These are phyloP conservation scores for Houttuynia cordata DNA, from an alignment of 164 flowering plant species.

Conservation along the genomic window DNA sequence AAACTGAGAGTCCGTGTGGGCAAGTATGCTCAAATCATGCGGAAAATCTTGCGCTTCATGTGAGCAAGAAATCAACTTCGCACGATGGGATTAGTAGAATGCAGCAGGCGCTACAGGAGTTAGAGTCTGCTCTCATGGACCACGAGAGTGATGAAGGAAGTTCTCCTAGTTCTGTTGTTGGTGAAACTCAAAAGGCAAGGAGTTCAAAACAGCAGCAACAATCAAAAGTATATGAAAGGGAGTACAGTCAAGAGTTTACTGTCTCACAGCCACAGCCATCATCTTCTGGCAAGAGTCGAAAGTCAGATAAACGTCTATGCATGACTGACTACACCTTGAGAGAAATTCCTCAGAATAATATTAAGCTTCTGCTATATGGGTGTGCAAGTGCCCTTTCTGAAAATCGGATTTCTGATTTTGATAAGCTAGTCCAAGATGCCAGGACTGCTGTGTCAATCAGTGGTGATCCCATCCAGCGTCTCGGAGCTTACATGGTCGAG, in stretches of 20 bases:
- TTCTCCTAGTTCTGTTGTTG: slow-evolving; percentile 17
- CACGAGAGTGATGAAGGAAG: slow-evolving; percentile 36
- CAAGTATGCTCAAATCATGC: slow-evolving; percentile 11
- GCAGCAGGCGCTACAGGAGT: slow-evolving; percentile 36
- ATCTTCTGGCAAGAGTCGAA: slow-evolving; percentile 14
- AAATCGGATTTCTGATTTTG: slow-evolving; percentile 6
- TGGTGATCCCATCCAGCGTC: slow-evolving; percentile 31
- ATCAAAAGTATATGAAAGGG: slow-evolving; percentile 1
- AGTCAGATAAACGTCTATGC: slow-evolving; percentile 28
- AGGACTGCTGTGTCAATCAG: slow-evolving; percentile 13
- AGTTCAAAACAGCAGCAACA: slow-evolving; percentile 14
- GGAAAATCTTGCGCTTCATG: slow-evolving; percentile 5
- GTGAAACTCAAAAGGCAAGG: slow-evolving; percentile 18
- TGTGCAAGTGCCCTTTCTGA: slow-evolving; percentile 22
- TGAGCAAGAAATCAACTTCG: slow-evolving; percentile 11
- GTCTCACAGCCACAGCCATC: slow-evolving; percentile 22
- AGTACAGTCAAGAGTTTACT: slow-evolving; percentile 6
- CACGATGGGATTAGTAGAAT: slow-evolving; percentile 25
- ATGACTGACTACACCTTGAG: slow-evolving; percentile 22
- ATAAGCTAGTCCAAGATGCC: slow-evolving; percentile 7
- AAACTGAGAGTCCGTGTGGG: slow-evolving; percentile 24
- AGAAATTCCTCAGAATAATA: slow-evolving; percentile 18
- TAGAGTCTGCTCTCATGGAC: slow-evolving; percentile 65
- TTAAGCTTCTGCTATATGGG: slow-evolving; percentile 13
- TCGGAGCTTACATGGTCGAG: slow-evolving; percentile 37